These are phyloP conservation scores for Nitzschia sp. DNA, from an alignment of 108 stramenopile species.

Conservation along the genomic window DNA sequence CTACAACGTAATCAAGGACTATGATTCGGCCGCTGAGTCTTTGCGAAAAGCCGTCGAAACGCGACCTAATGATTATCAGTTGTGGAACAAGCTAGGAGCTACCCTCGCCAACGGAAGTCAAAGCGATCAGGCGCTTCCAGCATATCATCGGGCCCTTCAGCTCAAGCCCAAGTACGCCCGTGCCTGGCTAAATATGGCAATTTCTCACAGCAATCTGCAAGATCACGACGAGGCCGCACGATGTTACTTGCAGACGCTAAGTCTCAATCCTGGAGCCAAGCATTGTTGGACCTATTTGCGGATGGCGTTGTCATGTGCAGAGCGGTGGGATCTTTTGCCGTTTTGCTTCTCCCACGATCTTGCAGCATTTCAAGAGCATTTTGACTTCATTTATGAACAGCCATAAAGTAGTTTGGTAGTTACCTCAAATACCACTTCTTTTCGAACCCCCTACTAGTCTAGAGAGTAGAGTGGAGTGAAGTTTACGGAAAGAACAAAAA, in stretches of 20 bases:
- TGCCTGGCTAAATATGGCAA: conserved; percentile 97
- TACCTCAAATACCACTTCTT: neutral
- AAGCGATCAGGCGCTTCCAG: conserved; percentile 83
- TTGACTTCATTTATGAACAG: conserved; percentile 68
- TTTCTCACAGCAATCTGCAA: conserved; percentile 87
- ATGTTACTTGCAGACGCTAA: conserved; percentile 91
- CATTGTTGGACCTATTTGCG: conserved; percentile 97
- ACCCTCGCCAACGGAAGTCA: conserved; percentile 93
- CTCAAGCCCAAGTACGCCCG: conserved; percentile 93
- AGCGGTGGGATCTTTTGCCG: conserved; percentile 90
- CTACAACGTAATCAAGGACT: conserved; percentile 91
- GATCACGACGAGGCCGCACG: conserved; percentile 87
- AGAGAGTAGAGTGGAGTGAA: too few relatives aligned
- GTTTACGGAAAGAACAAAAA: too few relatives aligned
- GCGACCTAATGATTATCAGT: conserved; percentile 79
- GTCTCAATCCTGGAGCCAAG: conserved; percentile 85
- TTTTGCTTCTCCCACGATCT: conserved; percentile 76
- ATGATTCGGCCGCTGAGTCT: conserved; percentile 74
- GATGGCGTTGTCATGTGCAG: conserved; percentile 87
- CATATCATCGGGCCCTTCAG: conserved; percentile 76
- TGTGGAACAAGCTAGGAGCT: conserved; percentile 95
- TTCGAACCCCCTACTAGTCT: neutral
- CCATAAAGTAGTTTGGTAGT: neutral
- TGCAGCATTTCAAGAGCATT: conserved; percentile 70
- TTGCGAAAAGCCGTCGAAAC: conserved; percentile 75